Conservation (phyloP, 2,329 filamentous ascomycete genomes). For the Venturia oleaginea region DNA sequence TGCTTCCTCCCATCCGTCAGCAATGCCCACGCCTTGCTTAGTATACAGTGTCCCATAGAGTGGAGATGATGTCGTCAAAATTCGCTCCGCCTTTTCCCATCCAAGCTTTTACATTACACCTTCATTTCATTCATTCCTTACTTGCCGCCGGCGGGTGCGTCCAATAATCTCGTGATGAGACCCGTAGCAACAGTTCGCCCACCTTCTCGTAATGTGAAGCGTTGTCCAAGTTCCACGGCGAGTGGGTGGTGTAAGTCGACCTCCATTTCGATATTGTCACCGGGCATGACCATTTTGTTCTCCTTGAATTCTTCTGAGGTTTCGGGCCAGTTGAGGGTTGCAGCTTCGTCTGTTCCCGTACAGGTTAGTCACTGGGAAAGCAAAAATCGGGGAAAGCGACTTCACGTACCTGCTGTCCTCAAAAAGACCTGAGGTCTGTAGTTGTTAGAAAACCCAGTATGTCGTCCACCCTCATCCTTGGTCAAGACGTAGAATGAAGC, state of each 20-base stretch:
- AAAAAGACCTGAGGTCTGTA: slow-evolving; percentile 96
- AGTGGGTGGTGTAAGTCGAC: slow-evolving; percentile 76
- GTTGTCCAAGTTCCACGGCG: slow-evolving; percentile 82
- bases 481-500: slow-evolving; percentile 93
- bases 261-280: slow-evolving; percentile 98
- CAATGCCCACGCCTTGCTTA: slow-evolving; percentile 2
- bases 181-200: slow-evolving; percentile 49
- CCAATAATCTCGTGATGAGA: slow-evolving; percentile 30
- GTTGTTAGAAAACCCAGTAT: slow-evolving; percentile 91
- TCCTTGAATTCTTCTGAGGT: slow-evolving; percentile 57
- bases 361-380: neutral
- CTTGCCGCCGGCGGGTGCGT: slow-evolving; percentile 14
- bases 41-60: slow-evolving; percentile 5
- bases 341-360: slow-evolving; percentile 47
- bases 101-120: neutral
- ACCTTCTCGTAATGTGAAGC: slow-evolving; percentile 97
- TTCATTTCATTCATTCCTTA: neutral
- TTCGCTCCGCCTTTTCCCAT: neutral
- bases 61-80: slow-evolving; percentile 2
- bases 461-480: slow-evolving; percentile 96
- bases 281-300: slow-evolving; percentile 86
- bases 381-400: neutral
- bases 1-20: neutral
- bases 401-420: slow-evolving; percentile 72
- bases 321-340: slow-evolving; percentile 78